Evolutionary conservation across 495 filamentous ascomycete species (phyloP).

Genomic region (Trichoderma asperelloides): DNA sequence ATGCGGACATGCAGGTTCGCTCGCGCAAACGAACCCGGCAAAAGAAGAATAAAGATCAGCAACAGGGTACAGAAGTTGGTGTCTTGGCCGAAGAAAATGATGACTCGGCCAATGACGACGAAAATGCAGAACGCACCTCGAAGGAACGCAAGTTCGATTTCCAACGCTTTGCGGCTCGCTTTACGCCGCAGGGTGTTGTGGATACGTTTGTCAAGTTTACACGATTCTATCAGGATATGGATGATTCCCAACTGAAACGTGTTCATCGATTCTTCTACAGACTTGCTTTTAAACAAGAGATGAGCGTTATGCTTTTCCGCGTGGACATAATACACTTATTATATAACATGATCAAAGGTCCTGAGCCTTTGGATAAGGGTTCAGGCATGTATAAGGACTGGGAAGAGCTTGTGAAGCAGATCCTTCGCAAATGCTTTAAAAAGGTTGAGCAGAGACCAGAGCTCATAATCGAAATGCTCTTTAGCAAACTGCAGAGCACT

Average conservation of each 20-base stretch:
- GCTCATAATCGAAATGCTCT: constrained; percentile 79
- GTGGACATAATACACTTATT: constrained; percentile 85
- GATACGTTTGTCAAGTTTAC: constrained; percentile 82
- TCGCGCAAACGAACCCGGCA: constrained; percentile 59
- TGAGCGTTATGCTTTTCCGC: constrained; percentile 79
- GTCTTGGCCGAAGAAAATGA: constrained; percentile 44
- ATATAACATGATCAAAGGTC: constrained; percentile 87
- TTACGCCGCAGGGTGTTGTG: constrained; percentile 73
- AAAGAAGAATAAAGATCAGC: constrained; percentile 54
- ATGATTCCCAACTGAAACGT: constrained; percentile 74
- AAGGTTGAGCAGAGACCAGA: constrained; percentile 79
- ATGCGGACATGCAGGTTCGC: constrained; percentile 84
- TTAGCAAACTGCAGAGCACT: constrained; percentile 82
- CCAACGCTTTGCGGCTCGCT: constrained; percentile 67
- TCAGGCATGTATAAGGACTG: constrained; percentile 69
- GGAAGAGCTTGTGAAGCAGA: constrained; percentile 79
- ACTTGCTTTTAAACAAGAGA: constrained; percentile 87
- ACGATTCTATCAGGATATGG: constrained; percentile 73
- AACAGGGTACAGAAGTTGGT: constrained; percentile 21
- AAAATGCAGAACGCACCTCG: constrained; percentile 54
- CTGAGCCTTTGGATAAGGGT: constrained; percentile 60
- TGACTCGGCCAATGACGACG: constrained; percentile 69
- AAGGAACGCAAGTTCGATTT: constrained; percentile 94
- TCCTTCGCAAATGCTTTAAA: constrained; percentile 63
- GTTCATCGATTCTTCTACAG: constrained; percentile 94